A percentile compares a stretch with the other conserved stretches of the same genome.
These are phyloP conservation scores for Nakaseomyces bracarensis DNA, from an alignment of 1,139 yeast genomes.

Conservation along the genomic window DNA sequence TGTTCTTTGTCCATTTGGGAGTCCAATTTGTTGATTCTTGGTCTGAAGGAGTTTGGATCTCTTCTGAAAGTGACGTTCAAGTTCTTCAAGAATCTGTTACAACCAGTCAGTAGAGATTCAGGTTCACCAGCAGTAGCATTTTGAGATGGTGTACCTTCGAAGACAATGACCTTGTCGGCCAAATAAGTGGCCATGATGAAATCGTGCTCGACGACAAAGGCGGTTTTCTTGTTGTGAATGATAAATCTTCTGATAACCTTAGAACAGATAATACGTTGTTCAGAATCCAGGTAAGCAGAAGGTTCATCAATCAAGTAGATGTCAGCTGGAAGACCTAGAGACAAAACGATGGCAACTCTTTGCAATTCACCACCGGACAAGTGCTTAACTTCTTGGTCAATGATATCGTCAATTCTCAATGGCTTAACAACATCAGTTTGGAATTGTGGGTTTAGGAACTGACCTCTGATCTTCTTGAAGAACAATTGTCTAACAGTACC, in stretches of 20 bases:
- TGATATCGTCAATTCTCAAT: slow-evolving; percentile 80
- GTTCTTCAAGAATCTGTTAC: slow-evolving; percentile 93
- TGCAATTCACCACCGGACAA: slow-evolving; percentile 99
- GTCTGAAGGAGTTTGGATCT: slow-evolving; percentile 96
- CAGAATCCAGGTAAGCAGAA: slow-evolving; percentile 96
- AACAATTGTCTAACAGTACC: slow-evolving; percentile 97
- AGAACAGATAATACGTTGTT: slow-evolving; percentile 98
- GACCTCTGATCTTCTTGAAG: slow-evolving; percentile 89
- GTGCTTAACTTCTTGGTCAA: slow-evolving; percentile 95
- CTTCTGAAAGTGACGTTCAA: slow-evolving; percentile 97
- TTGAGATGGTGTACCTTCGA: slow-evolving; percentile 88
- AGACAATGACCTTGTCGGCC: slow-evolving; percentile 97
- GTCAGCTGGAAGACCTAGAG: slow-evolving; percentile 92
- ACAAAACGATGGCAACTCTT: slow-evolving; percentile 94
- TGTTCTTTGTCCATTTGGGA: slow-evolving; percentile 99
- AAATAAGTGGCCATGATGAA: slow-evolving; percentile 98
- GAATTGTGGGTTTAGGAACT: slow-evolving; percentile 93
- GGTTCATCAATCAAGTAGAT: slow-evolving; percentile 97
- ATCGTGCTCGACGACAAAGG: slow-evolving; percentile 98
- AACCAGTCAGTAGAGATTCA: slow-evolving; percentile 89
- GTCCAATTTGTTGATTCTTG: slow-evolving; percentile 93
- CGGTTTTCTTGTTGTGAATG: slow-evolving; percentile 93
- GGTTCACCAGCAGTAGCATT: slow-evolving; percentile 79
- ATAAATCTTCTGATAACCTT: slow-evolving; percentile 96
- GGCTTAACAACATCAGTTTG: slow-evolving; percentile 98